Percentiles rank a stretch among this genome's conserved stretches.
These are phyloP conservation scores for Mycena rebaudengoi DNA, from an alignment of 768 basidiomycete genomes.

Conservation along the genomic window DNA sequence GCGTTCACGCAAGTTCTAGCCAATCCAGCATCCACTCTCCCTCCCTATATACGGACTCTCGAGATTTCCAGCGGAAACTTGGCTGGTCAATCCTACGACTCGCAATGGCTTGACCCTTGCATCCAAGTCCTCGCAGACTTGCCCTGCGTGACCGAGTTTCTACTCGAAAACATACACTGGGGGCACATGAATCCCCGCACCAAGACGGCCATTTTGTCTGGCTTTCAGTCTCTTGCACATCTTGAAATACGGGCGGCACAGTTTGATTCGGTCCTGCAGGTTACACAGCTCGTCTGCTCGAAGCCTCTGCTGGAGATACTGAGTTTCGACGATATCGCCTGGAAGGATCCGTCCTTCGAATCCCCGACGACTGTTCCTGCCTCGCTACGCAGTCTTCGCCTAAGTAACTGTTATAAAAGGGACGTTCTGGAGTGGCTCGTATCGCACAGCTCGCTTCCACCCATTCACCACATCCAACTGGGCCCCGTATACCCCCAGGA, in stretches of 20 bases:
- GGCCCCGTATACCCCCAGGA: slow-evolving; percentile 21
- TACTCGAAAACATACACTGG: slow-evolving; percentile 21
- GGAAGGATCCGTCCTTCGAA: slow-evolving; percentile 21
- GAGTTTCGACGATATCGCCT: slow-evolving; percentile 21
- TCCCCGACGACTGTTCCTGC: not conserved
- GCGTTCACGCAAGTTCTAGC: slow-evolving; percentile 11
- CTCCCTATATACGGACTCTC: slow-evolving; percentile 12
- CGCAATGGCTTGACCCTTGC: slow-evolving; percentile 22
- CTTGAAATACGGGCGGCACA: slow-evolving; percentile 22
- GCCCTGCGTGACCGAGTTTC: slow-evolving; percentile 14
- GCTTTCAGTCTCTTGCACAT: slow-evolving; percentile 12
- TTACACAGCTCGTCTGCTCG: slow-evolving; percentile 24
- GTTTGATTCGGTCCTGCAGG: slow-evolving; percentile 17
- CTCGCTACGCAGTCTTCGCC: slow-evolving; percentile 14
- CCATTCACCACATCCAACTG: slow-evolving; percentile 19
- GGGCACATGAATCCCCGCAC: slow-evolving; percentile 18
- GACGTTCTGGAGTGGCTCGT: slow-evolving; percentile 26
- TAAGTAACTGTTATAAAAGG: slow-evolving; percentile 26
- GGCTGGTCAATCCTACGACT: not conserved
- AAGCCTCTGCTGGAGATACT: slow-evolving; percentile 24
- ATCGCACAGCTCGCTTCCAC: slow-evolving; percentile 7
- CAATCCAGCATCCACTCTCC: slow-evolving; percentile 12
- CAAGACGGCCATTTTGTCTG: slow-evolving; percentile 1
- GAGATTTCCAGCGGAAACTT: slow-evolving; percentile 11
- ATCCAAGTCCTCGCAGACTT: slow-evolving; percentile 14